phyloP scores from a whole-genome alignment of 2,329 filamentous ascomycete genomes.

The Alternaria brassicae region DNA sequence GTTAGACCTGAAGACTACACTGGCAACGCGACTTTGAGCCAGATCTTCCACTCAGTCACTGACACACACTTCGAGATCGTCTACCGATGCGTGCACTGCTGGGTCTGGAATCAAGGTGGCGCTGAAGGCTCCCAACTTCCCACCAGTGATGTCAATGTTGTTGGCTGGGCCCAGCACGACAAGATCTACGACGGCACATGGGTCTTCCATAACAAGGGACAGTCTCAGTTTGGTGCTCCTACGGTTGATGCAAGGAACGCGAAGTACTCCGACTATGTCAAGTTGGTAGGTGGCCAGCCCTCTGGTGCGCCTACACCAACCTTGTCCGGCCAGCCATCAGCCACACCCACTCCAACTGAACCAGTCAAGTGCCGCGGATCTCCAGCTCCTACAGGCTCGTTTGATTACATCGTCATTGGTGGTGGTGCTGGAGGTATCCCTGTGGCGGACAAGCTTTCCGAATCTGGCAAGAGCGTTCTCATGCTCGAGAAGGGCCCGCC shows the following conservation, averaged over 20 bases:
- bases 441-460: slow-evolving; percentile 66
- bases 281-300: slow-evolving; percentile 40
- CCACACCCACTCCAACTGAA: slow-evolving; percentile 38
- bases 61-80: slow-evolving; percentile 66
- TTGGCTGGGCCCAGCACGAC: slow-evolving; percentile 65
- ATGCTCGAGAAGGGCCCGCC: slow-evolving; percentile 60
- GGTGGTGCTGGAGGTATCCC: slow-evolving; percentile 69
- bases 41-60: slow-evolving; percentile 66
- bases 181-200: slow-evolving; percentile 49
- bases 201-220: slow-evolving; percentile 63
- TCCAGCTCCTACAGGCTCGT: slow-evolving; percentile 54
- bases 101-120: slow-evolving; percentile 54
- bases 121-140: slow-evolving; percentile 51
- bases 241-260: slow-evolving; percentile 56
- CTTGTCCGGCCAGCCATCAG: slow-evolving; percentile 22
- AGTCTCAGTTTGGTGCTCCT: slow-evolving; percentile 60
- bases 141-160: slow-evolving; percentile 46
- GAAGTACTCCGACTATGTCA: slow-evolving; percentile 52
- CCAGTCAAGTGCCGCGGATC: slow-evolving; percentile 49
- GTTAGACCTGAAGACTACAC: slow-evolving; percentile 64
- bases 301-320: slow-evolving; percentile 31
- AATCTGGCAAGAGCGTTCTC: slow-evolving; percentile 69
- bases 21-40: slow-evolving; percentile 67
- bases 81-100: slow-evolving; percentile 67
- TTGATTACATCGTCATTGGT: slow-evolving; percentile 70